Evolutionary conservation across 2,329 filamentous ascomycete species (phyloP).

Genomic region (Cladosporium oxysporum): DNA sequence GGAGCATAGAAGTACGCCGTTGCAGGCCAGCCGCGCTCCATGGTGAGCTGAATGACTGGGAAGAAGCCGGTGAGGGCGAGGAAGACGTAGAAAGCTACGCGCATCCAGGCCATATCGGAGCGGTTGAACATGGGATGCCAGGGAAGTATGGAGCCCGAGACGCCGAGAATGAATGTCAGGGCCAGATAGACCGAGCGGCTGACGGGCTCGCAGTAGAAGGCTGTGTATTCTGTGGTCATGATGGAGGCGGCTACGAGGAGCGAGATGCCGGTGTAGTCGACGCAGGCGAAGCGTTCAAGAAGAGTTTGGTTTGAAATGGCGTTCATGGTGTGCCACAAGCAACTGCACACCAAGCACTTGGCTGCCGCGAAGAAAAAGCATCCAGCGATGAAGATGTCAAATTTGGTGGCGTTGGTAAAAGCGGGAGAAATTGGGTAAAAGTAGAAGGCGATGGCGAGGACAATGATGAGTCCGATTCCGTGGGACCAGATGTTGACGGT

Average conservation of each 20-base stretch:
- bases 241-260: conserved; percentile 93
- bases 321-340: conserved; percentile 99
- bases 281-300: conserved; percentile 93
- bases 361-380: conserved; percentile 95
- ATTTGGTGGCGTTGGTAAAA: conserved; percentile 81
- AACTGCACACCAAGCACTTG: conserved; percentile 92
- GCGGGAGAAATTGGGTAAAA: conserved; percentile 89
- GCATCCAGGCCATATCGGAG: conserved; percentile 85
- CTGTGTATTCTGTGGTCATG: conserved; percentile 97
- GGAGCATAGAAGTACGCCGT: conserved; percentile 88
- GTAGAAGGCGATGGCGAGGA: conserved; percentile 88
- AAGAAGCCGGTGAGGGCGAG: conserved; percentile 86
- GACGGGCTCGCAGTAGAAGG: conserved; percentile 94
- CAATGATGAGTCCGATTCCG: conserved; percentile 80
- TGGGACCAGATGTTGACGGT: conserved; percentile 98
- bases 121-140: conserved; percentile 97
- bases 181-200: conserved; percentile 85
- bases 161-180: conserved; percentile 75
- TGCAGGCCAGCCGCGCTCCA: conserved; percentile 75
- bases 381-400: conserved; percentile 86
- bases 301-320: conserved; percentile 86
- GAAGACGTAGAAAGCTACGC: conserved; percentile 87
- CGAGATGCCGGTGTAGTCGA: conserved; percentile 97
- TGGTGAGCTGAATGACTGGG: conserved; percentile 79
- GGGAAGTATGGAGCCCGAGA: conserved; percentile 85